Evolutionary conservation across 1,284 basidiomycete genomes (phyloP), one percentile per base, ranked within the genome.

Genomic region (Heterobasidion occidentale): DNA sequence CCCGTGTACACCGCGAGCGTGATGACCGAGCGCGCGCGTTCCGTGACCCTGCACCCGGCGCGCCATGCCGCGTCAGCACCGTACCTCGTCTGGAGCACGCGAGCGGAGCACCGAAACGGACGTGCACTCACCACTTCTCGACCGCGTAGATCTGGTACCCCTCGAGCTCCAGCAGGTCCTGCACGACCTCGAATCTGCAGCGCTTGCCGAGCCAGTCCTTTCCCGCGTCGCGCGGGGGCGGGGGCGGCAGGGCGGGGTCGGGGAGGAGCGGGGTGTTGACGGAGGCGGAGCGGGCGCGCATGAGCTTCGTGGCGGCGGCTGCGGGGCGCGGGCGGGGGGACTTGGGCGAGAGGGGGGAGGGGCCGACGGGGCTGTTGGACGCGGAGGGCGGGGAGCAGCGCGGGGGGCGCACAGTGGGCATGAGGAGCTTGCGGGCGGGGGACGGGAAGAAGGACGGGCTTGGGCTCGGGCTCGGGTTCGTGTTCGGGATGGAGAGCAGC

Each of bases 71-170:
- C 27, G 46, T 45, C 15, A 12, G 14, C 45, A 36, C 19, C 19
- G 19, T 19, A 19, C 27, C 27, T 27, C 27, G 27, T 27, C 27
- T 27, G 27, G 3, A 27, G 27, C 27, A 27, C 27, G 27, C 27
- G 27, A 27, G 27, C 27, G 42, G 46, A 45, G 49, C 52, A 38
- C 15, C 9, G 33, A 44, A 33, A 11, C 42, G 20, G 51, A 48
- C 36, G 60, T 19, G 20, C 42, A 63, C 75, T 56, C 63, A 83
- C 88, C 89, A 92, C 69, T 87, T 88, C 74, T 92, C 86, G 8
- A 92, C 90, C 0, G 88, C 89, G 67, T 90, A 90, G 58, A 91
- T 76, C 69, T 90, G 87, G 69, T 83, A 90, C 1, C 85, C 85
- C 36, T 68, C 68, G 44, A 83, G 64, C 52, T 79, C 72, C 35